Evolutionary conservation across 2,329 filamentous ascomycete species (phyloP).

Genomic region (Fusarium sp.): DNA sequence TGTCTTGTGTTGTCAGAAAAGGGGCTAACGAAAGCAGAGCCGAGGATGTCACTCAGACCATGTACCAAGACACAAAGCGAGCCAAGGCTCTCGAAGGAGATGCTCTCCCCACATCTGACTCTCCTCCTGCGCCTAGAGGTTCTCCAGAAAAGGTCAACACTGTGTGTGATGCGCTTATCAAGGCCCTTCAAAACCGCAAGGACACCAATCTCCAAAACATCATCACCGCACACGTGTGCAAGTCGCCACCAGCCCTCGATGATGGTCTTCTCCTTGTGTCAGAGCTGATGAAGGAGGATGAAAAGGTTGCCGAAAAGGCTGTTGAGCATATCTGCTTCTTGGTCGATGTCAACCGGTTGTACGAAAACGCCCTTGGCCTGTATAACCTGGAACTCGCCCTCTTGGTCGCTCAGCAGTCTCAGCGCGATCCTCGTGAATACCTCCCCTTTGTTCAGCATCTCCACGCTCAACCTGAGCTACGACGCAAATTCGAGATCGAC

Average conservation of each 20-base stretch:
- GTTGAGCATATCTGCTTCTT: conserved; percentile 98
- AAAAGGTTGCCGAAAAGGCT: conserved; percentile 83
- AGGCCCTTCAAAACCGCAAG: conserved; percentile 71
- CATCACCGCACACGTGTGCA: conserved; percentile 95
- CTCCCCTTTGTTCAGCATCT: conserved; percentile 92
- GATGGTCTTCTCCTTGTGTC: conserved; percentile 85
- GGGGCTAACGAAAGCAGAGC: conserved; percentile 64
- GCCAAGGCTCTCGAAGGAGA: conserved; percentile 31
- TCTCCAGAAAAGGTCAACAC: conserved; percentile 78
- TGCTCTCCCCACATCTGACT: conserved; percentile 16
- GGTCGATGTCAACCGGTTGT: conserved; percentile 91
- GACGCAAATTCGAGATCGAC: conserved; percentile 87
- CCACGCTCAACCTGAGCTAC: conserved; percentile 76
- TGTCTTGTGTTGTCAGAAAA: too few relatives aligned
- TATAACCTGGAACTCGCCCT: conserved; percentile 93
- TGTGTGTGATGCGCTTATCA: conserved; percentile 87
- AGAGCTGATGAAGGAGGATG: conserved; percentile 75
- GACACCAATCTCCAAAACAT: conserved; percentile 84
- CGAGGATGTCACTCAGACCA: conserved; percentile 92
- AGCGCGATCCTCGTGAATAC: conserved; percentile 95
- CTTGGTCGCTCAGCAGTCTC: conserved; percentile 93
- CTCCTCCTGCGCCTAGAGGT: conserved; percentile 25
- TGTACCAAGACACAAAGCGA: conserved; percentile 88
- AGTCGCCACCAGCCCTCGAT: conserved; percentile 88
- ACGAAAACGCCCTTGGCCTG: conserved; percentile 88